Evolutionary conservation across 2,329 filamentous ascomycete species (phyloP), one percentile per base, ranked within the genome.

Genomic region (Chrysosporium keratinophilum): DNA sequence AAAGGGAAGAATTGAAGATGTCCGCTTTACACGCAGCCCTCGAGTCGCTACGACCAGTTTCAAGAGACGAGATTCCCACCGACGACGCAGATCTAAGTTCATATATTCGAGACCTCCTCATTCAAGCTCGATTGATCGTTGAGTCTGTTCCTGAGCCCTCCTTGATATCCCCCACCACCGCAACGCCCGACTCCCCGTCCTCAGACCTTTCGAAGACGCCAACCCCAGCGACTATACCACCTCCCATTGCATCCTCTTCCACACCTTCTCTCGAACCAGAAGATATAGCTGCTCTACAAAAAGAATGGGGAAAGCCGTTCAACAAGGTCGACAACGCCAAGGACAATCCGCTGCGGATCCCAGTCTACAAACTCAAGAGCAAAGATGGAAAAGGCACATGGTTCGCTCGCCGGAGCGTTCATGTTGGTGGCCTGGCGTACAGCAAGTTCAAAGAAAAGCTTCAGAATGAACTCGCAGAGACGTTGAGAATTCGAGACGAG

Each of bases 391-490:
- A 84, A 59, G 91, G 90, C 1, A 78, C 86, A 6, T 97, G 91
- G 91, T 97, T 96, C 69, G 88, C 88, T 20, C 76, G 91, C 53
- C 76, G 85, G 47, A 95, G 88, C 65, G 76, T 95, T 17, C 89
- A 96, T 63, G 82, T 86, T 61, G 87, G 84, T 0, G 6, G 12
- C 10, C 67, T 94, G 17, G 76, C 82, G 0, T 95, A 94, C 67
- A 78, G 80, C 17, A 83, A 81, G 65, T 95, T 88, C 83, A 85
- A 83, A 72, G 76, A 76, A 49, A 88, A 85, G 2, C 78, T 96
- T 63, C 77, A 86, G 65, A 76, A 77, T 19, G 91, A 97, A 72
- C 93, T 96, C 66, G 75, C 78, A 0, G 85, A 90, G 69, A 88
- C 84, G 14, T 72, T 95, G 67, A 82, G 82, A 62, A 77, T 84